Evolutionary conservation across 345 rosid species (phyloP).

Genomic region (Mangifera indica): DNA sequence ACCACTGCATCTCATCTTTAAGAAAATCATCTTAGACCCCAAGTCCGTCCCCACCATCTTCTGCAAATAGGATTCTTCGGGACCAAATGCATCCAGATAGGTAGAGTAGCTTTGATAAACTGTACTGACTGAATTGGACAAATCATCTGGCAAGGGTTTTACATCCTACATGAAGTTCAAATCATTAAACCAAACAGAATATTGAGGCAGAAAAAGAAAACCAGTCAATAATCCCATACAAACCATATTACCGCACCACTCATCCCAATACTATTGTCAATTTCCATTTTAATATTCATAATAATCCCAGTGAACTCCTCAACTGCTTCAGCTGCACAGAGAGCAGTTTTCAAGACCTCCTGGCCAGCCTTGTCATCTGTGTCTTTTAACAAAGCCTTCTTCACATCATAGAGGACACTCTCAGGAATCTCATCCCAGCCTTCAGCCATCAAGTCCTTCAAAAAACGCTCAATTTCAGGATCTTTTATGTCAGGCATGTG

Average conservation of each 20-base stretch:
- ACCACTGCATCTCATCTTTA: constrained; percentile 95
- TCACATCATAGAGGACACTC: constrained; percentile 45
- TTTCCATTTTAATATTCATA: constrained; percentile 74
- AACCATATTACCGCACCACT: constrained; percentile 74
- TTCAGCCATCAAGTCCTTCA: constrained; percentile 84
- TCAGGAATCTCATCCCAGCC: constrained; percentile 76
- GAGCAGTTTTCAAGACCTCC: constrained; percentile 63
- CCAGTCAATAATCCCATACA: not conserved
- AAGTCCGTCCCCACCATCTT: constrained; percentile 92
- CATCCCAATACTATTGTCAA: constrained; percentile 79
- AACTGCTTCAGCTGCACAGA: constrained; percentile 83
- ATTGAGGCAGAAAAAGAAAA: not conserved
- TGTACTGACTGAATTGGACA: constrained; percentile 48
- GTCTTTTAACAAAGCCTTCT: constrained; percentile 54
- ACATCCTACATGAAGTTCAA: constrained; percentile 53
- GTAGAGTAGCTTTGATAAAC: constrained; percentile 59
- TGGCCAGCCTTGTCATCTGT: constrained; percentile 73
- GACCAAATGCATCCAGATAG: constrained; percentile 71
- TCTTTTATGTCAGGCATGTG: constrained; percentile 72
- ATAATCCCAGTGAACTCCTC: constrained; percentile 80
- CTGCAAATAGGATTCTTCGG: constrained; percentile 66
- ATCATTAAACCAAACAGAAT: constrained; percentile 15
- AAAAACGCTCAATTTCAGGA: constrained; percentile 44
- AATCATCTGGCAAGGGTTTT: constrained; percentile 56
- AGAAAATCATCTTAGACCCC: constrained; percentile 90